Evolutionary conservation across 768 basidiomycete genomes (phyloP).

Genomic region (Psilocybe sp.): DNA sequence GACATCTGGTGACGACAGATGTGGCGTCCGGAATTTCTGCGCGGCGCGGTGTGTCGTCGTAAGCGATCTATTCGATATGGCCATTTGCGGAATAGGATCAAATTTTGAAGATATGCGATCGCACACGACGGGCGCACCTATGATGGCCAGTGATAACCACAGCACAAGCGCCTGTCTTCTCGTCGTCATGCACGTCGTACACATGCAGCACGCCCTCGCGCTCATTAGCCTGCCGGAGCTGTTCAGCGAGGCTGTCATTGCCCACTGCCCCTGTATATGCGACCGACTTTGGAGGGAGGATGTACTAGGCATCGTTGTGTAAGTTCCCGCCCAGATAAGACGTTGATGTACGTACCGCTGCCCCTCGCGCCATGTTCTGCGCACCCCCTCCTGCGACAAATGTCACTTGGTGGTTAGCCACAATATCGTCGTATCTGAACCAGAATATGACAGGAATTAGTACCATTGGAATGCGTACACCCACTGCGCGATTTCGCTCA

Average conservation of each 20-base stretch:
- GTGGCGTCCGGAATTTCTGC: slow-evolving; percentile 82
- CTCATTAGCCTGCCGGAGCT: slow-evolving; percentile 86
- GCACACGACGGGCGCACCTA: slow-evolving; percentile 47
- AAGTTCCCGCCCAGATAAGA: not conserved
- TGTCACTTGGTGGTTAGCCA: slow-evolving; percentile 68
- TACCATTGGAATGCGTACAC: not conserved
- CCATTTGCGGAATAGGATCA: no score
- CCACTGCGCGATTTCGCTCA: slow-evolving; percentile 30
- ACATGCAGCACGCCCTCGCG: slow-evolving; percentile 86
- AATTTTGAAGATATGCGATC: not conserved
- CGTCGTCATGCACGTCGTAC: slow-evolving; percentile 84
- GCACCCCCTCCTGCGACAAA: slow-evolving; percentile 97
- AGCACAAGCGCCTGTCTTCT: slow-evolving; percentile 94
- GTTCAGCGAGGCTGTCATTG: slow-evolving; percentile 83
- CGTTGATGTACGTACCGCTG: slow-evolving; percentile 64
- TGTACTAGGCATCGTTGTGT: no score
- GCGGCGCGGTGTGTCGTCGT: slow-evolving; percentile 89
- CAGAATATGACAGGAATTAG: not conserved
- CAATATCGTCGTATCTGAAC: slow-evolving; percentile 83
- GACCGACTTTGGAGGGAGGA: slow-evolving; percentile 83
- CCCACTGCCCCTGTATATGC: slow-evolving; percentile 97
- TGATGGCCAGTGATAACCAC: slow-evolving; percentile 93
- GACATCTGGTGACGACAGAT: slow-evolving; percentile 74
- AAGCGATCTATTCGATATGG: slow-evolving; percentile 59
- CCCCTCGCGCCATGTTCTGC: slow-evolving; percentile 95